A percentile compares a stretch with the other conserved stretches of the same genome.
Conservation (phyloP, 257 asterid species). For the Solanum pennellii region DNA sequence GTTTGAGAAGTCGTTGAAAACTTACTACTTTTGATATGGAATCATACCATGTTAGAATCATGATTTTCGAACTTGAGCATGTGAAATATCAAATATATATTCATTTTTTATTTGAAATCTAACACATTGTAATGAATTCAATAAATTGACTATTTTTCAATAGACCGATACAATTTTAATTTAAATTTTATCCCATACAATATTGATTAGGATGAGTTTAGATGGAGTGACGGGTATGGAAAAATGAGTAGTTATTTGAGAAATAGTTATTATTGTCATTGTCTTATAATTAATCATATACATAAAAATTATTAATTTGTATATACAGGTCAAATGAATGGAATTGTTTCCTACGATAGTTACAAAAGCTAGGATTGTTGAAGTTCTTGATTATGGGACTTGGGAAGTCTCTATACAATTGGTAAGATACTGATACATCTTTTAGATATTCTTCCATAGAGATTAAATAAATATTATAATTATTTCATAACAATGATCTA, state of each 20-base stretch:
- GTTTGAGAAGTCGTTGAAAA: not conserved
- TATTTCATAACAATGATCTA: not conserved
- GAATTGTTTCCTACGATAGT: constrained; percentile 51
- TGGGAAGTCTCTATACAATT: constrained; percentile 31
- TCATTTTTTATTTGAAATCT: not conserved
- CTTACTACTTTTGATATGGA: not conserved
- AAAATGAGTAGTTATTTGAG: not conserved
- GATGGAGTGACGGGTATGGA: not conserved
- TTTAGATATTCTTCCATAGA: not conserved
- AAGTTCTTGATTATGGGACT: constrained; percentile 29
- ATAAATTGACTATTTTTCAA: not conserved
- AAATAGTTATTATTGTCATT: not conserved
- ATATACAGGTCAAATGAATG: constrained; percentile 48
- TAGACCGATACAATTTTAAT: not conserved
- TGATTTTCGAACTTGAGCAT: not conserved
- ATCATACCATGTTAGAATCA: not conserved
- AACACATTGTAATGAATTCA: not conserved
- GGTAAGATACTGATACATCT: not conserved
- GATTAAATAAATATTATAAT: not conserved
- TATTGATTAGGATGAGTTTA: not conserved
- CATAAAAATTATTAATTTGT: not conserved
- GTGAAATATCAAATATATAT: not conserved
- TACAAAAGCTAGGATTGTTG: constrained; percentile 33
- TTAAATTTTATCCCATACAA: not conserved
- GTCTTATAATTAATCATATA: not conserved